Evolutionary conservation across 805 yeast species (phyloP).

Genomic region (Clavispora phyllophila): DNA sequence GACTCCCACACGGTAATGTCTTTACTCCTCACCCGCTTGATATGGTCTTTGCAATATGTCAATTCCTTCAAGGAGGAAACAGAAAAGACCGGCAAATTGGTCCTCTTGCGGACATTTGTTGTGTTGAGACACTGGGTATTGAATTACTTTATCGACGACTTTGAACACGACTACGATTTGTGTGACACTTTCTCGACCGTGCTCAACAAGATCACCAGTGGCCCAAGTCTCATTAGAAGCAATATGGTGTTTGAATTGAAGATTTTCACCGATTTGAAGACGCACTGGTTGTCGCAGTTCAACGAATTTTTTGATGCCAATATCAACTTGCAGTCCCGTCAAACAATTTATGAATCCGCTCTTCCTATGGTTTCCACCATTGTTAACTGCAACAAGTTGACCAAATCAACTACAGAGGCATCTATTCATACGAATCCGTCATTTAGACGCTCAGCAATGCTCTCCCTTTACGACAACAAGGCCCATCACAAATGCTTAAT

Average conservation of each 20-base stretch:
- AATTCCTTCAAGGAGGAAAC: slow-evolving; percentile 22
- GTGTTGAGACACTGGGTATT: slow-evolving; percentile 84
- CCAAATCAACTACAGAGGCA: slow-evolving; percentile 31
- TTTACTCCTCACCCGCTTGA: slow-evolving; percentile 57
- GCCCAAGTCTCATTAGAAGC: slow-evolving; percentile 25
- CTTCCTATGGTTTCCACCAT: slow-evolving; percentile 27
- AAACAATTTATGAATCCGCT: slow-evolving; percentile 14
- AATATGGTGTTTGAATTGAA: slow-evolving; percentile 32
- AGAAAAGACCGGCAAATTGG: slow-evolving; percentile 52
- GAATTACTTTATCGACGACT: slow-evolving; percentile 85
- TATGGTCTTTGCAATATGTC: slow-evolving; percentile 61
- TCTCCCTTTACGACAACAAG: slow-evolving; percentile 37
- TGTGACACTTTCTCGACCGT: slow-evolving; percentile 46
- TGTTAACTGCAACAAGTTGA: slow-evolving; percentile 16
- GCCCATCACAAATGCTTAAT: slow-evolving; percentile 31
- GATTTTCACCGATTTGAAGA: slow-evolving; percentile 35
- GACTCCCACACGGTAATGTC: slow-evolving; percentile 54
- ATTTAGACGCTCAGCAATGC: slow-evolving; percentile 41
- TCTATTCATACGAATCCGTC: slow-evolving; percentile 41
- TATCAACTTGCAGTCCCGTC: slow-evolving; percentile 17
- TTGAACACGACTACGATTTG: slow-evolving; percentile 25
- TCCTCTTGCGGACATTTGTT: slow-evolving; percentile 78
- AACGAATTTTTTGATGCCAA: slow-evolving; percentile 28
- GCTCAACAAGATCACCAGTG: slow-evolving; percentile 32
- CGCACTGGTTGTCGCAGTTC: slow-evolving; percentile 34